Conservation (phyloP, 805 yeast species). For the Pichia cephalocereana region DNA sequence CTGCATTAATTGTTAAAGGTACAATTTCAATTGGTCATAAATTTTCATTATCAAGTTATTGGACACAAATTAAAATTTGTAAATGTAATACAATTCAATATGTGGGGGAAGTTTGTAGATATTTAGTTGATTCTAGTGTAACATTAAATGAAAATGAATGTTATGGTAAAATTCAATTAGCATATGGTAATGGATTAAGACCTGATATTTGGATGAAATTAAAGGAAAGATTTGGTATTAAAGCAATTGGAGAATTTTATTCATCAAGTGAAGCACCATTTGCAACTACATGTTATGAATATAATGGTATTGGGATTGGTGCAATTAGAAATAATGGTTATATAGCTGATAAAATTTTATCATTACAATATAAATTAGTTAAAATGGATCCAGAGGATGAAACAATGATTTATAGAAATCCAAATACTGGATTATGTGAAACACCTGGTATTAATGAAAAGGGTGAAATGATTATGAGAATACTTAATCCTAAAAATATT, state of each 20-base stretch:
- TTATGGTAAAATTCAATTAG: conserved; percentile 41
- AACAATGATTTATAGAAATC: conserved; percentile 58
- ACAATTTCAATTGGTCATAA: conserved; percentile 70
- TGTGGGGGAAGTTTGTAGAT: conserved; percentile 93
- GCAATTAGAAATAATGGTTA: conserved; percentile 78
- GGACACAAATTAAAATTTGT: conserved; percentile 76
- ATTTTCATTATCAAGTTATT: conserved; percentile 75
- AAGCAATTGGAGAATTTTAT: conserved; percentile 80
- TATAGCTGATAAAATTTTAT: conserved; percentile 53
- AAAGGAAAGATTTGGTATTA: conserved; percentile 66
- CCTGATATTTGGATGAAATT: conserved; percentile 81
- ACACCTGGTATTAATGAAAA: conserved; percentile 53
- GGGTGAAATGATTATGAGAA: conserved; percentile 80
- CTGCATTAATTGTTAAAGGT: conserved; percentile 51
- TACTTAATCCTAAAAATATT: conserved; percentile 51
- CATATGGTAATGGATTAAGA: conserved; percentile 87
- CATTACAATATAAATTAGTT: conserved; percentile 48
- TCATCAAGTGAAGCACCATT: conserved; percentile 91
- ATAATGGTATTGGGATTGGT: conserved; percentile 55
- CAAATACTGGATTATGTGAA: conserved; percentile 52
- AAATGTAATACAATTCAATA: conserved; percentile 79
- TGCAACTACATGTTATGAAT: conserved; percentile 75
- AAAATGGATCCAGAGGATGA: conserved; percentile 78
- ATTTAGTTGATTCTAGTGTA: conserved; percentile 43
- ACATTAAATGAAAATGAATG: conserved; percentile 17